phyloP scores from a whole-genome alignment of 768 basidiomycete species.

The Boletus insuetus region DNA sequence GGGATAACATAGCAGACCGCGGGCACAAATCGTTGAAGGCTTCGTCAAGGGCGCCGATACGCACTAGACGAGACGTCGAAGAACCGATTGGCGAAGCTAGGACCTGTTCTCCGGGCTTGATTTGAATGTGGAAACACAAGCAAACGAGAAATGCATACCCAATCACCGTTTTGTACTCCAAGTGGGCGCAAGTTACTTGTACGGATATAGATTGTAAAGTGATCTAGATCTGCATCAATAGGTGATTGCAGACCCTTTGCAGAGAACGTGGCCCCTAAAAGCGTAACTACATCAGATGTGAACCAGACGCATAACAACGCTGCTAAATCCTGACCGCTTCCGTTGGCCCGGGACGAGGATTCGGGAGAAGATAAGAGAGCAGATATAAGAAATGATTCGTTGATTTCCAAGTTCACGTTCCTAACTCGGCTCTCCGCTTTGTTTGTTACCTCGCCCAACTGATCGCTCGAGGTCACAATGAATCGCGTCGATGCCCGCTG shows the following conservation, averaged over 20 bases:
- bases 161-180: slow-evolving; percentile 72
- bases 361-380: slow-evolving; percentile 36
- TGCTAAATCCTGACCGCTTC: slow-evolving; percentile 5
- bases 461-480: slow-evolving; percentile 41
- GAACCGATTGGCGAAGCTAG: slow-evolving; percentile 41
- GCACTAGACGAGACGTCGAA: slow-evolving; percentile 49
- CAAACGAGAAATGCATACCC: slow-evolving; percentile 47
- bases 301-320: neutral
- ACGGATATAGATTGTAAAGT: slow-evolving; percentile 58
- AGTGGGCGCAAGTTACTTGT: slow-evolving; percentile 62
- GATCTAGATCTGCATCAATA: slow-evolving; percentile 39
- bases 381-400: slow-evolving; percentile 65
- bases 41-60: slow-evolving; percentile 52
- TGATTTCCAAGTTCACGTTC: slow-evolving; percentile 60
- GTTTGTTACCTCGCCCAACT: neutral
- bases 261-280: slow-evolving; percentile 23
- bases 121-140: neutral
- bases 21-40: slow-evolving; percentile 36
- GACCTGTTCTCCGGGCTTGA: slow-evolving; percentile 39
- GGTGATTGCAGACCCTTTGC: slow-evolving; percentile 33
- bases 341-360: slow-evolving; percentile 6
- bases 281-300: neutral
- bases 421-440: slow-evolving; percentile 9
- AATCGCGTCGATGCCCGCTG: slow-evolving; percentile 49
- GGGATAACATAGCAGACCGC: slow-evolving; percentile 38